These are phyloP conservation scores for Pleodorina starrii DNA, from an alignment of 139 green algal species.

Conservation along the genomic window DNA sequence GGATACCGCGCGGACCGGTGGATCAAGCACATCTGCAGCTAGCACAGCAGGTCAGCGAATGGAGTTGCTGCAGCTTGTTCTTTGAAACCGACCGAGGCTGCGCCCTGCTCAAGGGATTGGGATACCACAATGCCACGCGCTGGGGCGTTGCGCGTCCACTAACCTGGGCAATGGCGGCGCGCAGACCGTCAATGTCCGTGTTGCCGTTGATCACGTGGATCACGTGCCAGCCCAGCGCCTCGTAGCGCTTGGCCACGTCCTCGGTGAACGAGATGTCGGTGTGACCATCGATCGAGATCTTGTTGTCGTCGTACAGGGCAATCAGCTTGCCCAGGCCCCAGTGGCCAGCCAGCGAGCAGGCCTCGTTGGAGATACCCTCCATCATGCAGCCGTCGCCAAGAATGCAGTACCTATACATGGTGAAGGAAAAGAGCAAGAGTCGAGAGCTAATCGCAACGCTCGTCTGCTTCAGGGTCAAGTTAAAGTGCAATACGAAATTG, in stretches of 20 bases:
- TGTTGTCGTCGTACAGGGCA: slow-evolving; percentile 99
- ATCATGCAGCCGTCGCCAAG: slow-evolving; percentile 99
- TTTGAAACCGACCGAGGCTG: too few species aligned
- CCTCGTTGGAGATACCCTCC: slow-evolving; percentile 99
- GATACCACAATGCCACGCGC: background rate
- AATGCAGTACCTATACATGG: slow-evolving; percentile 98
- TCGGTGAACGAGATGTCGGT: slow-evolving; percentile 99
- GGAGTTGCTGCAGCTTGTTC: background rate
- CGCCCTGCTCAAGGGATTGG: background rate
- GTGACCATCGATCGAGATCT: slow-evolving; percentile 99
- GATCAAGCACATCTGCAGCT: too few species aligned
- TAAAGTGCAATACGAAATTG: too few species aligned
- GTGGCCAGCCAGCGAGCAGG: slow-evolving; percentile 96
- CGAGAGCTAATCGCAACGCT: too few species aligned
- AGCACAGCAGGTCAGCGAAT: background rate
- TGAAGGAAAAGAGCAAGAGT: too few species aligned
- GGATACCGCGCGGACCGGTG: too few species aligned
- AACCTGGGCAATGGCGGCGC: slow-evolving; percentile 81
- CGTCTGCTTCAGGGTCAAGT: too few species aligned
- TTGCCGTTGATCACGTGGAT: slow-evolving; percentile 92
- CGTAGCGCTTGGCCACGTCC: slow-evolving; percentile 95
- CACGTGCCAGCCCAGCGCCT: slow-evolving; percentile 94
- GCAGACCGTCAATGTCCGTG: slow-evolving; percentile 92
- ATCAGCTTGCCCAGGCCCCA: slow-evolving; percentile 99
- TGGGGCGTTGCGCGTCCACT: background rate